These are phyloP conservation scores for Claviceps sp. DNA, from an alignment of 2,329 filamentous ascomycete genomes.

Conservation along the genomic window DNA sequence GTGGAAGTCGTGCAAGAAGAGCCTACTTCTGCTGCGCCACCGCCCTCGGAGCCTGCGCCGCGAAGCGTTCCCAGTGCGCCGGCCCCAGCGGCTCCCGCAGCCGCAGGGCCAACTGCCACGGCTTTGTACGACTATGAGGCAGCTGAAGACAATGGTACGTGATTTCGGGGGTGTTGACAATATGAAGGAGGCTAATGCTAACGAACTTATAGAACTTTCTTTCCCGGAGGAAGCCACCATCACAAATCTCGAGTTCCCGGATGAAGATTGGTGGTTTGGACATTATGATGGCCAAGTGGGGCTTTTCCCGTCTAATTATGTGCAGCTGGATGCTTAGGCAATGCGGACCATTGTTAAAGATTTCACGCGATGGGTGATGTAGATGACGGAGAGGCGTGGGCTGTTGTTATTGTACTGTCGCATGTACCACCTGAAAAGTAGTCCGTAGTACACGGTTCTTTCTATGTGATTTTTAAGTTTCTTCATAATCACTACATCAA, in stretches of 20 bases:
- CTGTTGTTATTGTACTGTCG: no score
- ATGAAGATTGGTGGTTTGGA: slow-evolving; percentile 98
- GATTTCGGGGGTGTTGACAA: no score
- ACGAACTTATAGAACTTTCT: slow-evolving; percentile 40
- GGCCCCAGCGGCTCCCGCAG: slow-evolving; percentile 22
- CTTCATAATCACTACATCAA: no score
- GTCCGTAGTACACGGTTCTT: no score
- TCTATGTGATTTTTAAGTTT: no score
- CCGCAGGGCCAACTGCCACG: slow-evolving; percentile 54
- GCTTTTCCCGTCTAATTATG: slow-evolving; percentile 70
- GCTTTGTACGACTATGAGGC: slow-evolving; percentile 95
- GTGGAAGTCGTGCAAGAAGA: slow-evolving; percentile 69
- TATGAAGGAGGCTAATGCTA: neutral
- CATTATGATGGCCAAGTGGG: slow-evolving; percentile 67
- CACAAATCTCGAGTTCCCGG: slow-evolving; percentile 79
- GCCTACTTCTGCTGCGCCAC: slow-evolving; percentile 23
- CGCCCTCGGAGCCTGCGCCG: slow-evolving; percentile 20
- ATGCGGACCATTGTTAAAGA: neutral
- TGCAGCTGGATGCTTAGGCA: slow-evolving; percentile 36
- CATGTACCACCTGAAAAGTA: no score
- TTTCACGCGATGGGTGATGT: neutral
- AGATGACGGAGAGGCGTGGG: no score
- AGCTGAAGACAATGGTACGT: slow-evolving; percentile 75
- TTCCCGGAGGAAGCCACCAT: slow-evolving; percentile 86
- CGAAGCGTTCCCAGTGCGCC: slow-evolving; percentile 18